Evolutionary conservation across 140 eudicot species (phyloP), one percentile per base, ranked within the genome.

Genomic region (Oenanthe javanica): DNA sequence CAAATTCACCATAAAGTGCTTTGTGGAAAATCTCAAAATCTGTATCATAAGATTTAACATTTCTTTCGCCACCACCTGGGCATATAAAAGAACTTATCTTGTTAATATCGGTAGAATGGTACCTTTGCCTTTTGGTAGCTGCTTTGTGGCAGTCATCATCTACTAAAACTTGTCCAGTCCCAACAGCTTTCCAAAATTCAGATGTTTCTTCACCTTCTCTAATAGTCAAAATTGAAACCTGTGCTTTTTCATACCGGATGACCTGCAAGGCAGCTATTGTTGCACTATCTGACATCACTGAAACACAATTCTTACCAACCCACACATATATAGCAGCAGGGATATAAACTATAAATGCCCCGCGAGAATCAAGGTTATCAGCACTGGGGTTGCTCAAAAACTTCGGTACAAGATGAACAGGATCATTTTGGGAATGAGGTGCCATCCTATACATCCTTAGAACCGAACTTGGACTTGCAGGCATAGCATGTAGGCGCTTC

Each of bases 391-490:
- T 85, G 61, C 77, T 77, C 45, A 96, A 57, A 79, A 88, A 77
- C 83, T 96, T 96, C 0, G 99, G 99, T 11, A 96, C 99, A 59
- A 96, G 88, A 82, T 96, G 99, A 82, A 96, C 93, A 18, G 99
- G 98, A 71, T 93, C 97, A 54, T 96, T 91, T 12, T 92, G 87
- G 38, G 98, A 93, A 82, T 96, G 99, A 38, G 99, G 98, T 1
- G 96, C 94, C 87, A 96, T 89, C 19, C 98, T 55, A 36, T 89
- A 91, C 91, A 96, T 93, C 85, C 97, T 85, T 42, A 96, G 77
- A 75, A 89, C 89, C 6, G 99, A 96, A 82, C 48, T 93, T 0
- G 99, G 99, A 82, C 97, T 95, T 19, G 89, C 88, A 2, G 97
- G 99, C 49, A 82, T 71, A 13, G 96, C 99, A 81, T 88, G 98